A percentile compares a stretch with the other conserved stretches of the same genome.
These are phyloP conservation scores for Lactifluus piperatus DNA, from an alignment of 768 basidiomycete genomes.

Conservation along the genomic window DNA sequence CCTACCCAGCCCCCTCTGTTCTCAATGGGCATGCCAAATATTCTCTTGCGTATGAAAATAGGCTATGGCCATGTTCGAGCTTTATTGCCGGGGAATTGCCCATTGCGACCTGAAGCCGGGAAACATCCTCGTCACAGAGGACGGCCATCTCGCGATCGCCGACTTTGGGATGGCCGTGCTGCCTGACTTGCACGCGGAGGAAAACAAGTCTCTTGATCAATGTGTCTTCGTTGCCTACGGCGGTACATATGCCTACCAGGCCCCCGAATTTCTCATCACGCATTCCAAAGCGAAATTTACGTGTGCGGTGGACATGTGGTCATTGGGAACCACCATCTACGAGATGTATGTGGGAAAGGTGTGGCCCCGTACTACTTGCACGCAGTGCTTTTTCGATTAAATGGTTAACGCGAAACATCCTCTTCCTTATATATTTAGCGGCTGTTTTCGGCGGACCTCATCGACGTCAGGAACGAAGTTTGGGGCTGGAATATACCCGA, in stretches of 20 bases:
- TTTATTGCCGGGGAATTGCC: constrained; percentile 33
- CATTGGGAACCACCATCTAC: constrained; percentile 8
- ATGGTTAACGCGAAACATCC: neutral
- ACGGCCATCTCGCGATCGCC: constrained; percentile 18
- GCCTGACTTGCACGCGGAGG: neutral
- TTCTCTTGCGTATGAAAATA: neutral
- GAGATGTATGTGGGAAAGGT: constrained; percentile 10
- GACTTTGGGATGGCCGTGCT: constrained; percentile 16
- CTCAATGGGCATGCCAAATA: neutral
- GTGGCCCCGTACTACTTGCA: neutral
- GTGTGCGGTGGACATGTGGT: constrained; percentile 17
- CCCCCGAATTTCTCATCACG: constrained; percentile 13
- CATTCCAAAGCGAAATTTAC: neutral
- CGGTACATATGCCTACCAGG: constrained; percentile 16
- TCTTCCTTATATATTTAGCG: neutral
- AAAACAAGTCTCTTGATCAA: neutral
- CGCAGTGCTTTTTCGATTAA: neutral
- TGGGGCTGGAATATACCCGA: constrained; percentile 9
- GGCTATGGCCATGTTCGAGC: constrained; percentile 24
- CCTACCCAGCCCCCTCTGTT: neutral
- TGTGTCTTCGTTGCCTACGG: neutral
- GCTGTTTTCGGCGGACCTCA: constrained; percentile 2
- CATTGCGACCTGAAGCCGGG: constrained; percentile 44
- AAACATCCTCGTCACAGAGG: constrained; percentile 21
- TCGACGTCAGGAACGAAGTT: constrained; percentile 6